These are phyloP conservation scores for Penstemon davidsonii DNA, from an alignment of 257 asterid genomes.

Conservation along the genomic window DNA sequence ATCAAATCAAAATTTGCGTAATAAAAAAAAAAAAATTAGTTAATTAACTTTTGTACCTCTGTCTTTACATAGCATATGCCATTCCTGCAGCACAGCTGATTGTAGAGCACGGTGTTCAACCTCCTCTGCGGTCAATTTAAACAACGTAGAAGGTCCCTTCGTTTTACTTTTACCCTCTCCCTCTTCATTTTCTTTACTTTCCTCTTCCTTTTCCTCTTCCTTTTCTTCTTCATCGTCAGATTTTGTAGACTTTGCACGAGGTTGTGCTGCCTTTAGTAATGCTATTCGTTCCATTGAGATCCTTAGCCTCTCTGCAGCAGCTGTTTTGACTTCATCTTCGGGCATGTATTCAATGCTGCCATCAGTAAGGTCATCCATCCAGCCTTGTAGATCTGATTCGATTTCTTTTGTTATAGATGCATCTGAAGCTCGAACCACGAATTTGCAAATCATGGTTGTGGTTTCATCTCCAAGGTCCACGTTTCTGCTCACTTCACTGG, in stretches of 20 bases:
- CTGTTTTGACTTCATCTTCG: constrained; percentile 84
- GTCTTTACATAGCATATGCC: constrained; percentile 82
- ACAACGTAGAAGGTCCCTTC: constrained; percentile 65
- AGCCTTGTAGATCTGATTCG: constrained; percentile 76
- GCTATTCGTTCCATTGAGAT: constrained; percentile 87
- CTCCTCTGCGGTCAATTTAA: constrained; percentile 70
- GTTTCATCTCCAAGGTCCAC: constrained; percentile 92
- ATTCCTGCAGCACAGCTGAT: constrained; percentile 75
- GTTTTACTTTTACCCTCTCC: constrained; percentile 48
- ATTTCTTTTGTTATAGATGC: constrained; percentile 74
- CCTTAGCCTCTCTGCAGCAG: constrained; percentile 73
- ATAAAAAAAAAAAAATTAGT: neutral
- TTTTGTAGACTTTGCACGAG: constrained; percentile 55
- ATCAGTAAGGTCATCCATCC: constrained; percentile 91
- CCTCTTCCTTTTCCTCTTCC: constrained; percentile 40
- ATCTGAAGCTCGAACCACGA: constrained; percentile 88
- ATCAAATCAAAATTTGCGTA: neutral
- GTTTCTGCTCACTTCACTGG: constrained; percentile 90
- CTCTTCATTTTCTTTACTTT: constrained; percentile 34
- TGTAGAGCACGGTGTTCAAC: constrained; percentile 91
- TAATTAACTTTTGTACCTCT: constrained; percentile 52
- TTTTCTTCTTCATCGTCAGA: constrained; percentile 49
- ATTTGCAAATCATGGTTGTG: constrained; percentile 89
- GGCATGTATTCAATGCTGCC: constrained; percentile 87
- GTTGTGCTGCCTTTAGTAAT: constrained; percentile 74